Percentiles rank a stretch among this genome's conserved stretches.
Conservation (phyloP, 2,329 filamentous ascomycete genomes). For the Cytospora piceicola region DNA sequence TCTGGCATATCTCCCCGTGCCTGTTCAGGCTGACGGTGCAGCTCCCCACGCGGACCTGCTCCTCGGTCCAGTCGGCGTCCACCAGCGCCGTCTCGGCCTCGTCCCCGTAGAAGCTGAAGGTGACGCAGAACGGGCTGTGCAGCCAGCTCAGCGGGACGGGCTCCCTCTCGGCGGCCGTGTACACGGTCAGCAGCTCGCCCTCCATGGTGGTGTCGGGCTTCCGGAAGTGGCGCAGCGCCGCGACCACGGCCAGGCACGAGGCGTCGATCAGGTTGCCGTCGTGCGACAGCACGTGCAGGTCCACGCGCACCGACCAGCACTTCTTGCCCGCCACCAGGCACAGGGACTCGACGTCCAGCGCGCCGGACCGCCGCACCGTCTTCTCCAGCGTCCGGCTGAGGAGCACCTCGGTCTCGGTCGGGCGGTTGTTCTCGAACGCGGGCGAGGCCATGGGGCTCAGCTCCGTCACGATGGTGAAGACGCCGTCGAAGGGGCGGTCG, state of each 20-base stretch:
- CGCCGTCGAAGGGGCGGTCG: slow-evolving; percentile 91
- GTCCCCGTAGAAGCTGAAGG: slow-evolving; percentile 81
- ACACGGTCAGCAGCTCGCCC: slow-evolving; percentile 82
- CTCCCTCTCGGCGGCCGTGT: slow-evolving; percentile 82
- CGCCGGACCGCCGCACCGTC: slow-evolving; percentile 87
- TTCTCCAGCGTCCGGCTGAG: slow-evolving; percentile 91
- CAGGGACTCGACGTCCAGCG: slow-evolving; percentile 92
- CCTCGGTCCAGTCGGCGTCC: slow-evolving; percentile 75
- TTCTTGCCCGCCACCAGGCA: slow-evolving; percentile 90
- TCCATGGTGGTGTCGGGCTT: slow-evolving; percentile 87
- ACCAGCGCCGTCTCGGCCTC: slow-evolving; percentile 71
- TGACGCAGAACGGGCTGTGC: slow-evolving; percentile 89
- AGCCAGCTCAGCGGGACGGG: slow-evolving; percentile 89
- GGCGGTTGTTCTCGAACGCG: slow-evolving; percentile 82
- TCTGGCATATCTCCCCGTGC: slow-evolving; percentile 87
- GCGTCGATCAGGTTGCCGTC: slow-evolving; percentile 90
- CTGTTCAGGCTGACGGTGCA: slow-evolving; percentile 85
- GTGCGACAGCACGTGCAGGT: slow-evolving; percentile 88
- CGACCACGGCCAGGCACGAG: slow-evolving; percentile 83
- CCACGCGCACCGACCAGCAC: slow-evolving; percentile 88
- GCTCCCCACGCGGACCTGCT: slow-evolving; percentile 73
- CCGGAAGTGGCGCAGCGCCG: slow-evolving; percentile 87
- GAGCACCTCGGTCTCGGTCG: slow-evolving; percentile 81
- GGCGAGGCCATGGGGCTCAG: slow-evolving; percentile 91
- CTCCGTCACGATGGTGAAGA: slow-evolving; percentile 91